Base-by-base conservation (phyloP, 495 filamentous ascomycete genomes). In the Aspergillus diversus region DNA sequence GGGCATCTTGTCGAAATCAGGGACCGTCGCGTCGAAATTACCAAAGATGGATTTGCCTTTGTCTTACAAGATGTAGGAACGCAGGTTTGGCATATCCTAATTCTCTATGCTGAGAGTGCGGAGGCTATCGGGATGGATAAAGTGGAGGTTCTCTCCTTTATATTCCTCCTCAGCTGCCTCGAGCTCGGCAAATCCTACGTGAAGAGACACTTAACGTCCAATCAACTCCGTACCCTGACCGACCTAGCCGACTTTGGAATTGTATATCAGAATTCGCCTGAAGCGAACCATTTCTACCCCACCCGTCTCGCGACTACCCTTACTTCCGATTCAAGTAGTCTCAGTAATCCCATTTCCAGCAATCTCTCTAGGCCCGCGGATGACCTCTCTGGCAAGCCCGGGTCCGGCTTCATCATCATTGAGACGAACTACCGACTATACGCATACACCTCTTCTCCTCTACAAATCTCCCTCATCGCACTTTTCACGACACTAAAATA, bases 361-460 rank as follows among this genome's bases (percentile, higher is more conserved):
- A 71, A 77, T 0, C 48, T 77, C 13, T 70, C 73, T 43, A 75
- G 66, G 51, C 77, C 80, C 35, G 73, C 71, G 15, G 69, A 72
- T 43, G 52, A 69, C 48, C 60, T 71, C 17, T 57, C 77, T 37
- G 72, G 71, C 46, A 80, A 83, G 43, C 70, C 82, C 13, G 87
- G 88, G 58, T 73, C 78, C 0, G 94, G 93, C 39, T 94, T 93
- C 80, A 92, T 99, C 69, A 90, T 99, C 66, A 83, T 98, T 66
- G 95, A 99, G 81, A 99, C 95, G n/a, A 99, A 99, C 78, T 97
- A 97, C 78, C 91, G 95, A 33, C 76, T 99, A 66, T 99, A 99
- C 77, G 95, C 95, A 34, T 99, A 98, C 78, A 97, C 96, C 6
- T 87, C 87, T 31, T 97, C 92, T 0, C 91, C 92, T 0, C 84